Conservation (phyloP, 768 basidiomycete species). For the Kwoniella bestiolae region DNA sequence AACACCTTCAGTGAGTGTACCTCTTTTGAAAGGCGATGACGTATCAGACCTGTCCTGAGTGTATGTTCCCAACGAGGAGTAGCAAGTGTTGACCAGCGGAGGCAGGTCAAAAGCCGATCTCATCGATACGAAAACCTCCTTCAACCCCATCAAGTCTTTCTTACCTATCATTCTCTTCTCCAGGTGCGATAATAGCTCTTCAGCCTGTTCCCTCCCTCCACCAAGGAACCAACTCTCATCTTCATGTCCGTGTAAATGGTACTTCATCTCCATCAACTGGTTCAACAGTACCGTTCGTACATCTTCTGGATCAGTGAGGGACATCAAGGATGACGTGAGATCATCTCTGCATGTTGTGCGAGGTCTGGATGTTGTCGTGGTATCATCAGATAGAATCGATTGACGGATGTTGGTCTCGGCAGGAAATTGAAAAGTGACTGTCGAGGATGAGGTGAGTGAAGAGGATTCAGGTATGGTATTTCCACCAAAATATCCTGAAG, state of each 20-base stretch:
- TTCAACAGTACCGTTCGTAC: slow-evolving; percentile 29
- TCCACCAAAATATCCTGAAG: not conserved
- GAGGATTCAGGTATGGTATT: not conserved
- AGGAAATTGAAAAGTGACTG: not conserved
- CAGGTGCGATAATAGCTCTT: slow-evolving; percentile 16
- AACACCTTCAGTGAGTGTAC: not conserved
- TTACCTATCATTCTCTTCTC: slow-evolving; percentile 33
- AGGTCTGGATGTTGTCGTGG: not conserved
- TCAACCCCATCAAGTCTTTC: slow-evolving; percentile 36
- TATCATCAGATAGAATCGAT: not conserved
- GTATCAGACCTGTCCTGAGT: too few relatives aligned
- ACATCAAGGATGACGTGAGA: slow-evolving; percentile 33
- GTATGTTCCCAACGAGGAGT: not conserved
- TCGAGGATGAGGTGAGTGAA: slow-evolving; percentile 6
- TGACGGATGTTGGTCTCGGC: not conserved
- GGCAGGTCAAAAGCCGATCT: slow-evolving; percentile 24
- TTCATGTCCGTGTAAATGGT: slow-evolving; percentile 16
- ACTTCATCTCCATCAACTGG: slow-evolving; percentile 28
- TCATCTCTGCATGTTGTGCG: slow-evolving; percentile 12
- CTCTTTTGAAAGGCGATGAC: not conserved
- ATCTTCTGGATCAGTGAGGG: slow-evolving; percentile 24
- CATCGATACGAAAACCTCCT: slow-evolving; percentile 28
- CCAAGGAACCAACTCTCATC: slow-evolving; percentile 39
- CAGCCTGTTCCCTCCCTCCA: slow-evolving; percentile 21
- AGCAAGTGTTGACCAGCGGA: not conserved